Conservation (phyloP, 106 monocot genomes). For the Chionographis japonica region DNA sequence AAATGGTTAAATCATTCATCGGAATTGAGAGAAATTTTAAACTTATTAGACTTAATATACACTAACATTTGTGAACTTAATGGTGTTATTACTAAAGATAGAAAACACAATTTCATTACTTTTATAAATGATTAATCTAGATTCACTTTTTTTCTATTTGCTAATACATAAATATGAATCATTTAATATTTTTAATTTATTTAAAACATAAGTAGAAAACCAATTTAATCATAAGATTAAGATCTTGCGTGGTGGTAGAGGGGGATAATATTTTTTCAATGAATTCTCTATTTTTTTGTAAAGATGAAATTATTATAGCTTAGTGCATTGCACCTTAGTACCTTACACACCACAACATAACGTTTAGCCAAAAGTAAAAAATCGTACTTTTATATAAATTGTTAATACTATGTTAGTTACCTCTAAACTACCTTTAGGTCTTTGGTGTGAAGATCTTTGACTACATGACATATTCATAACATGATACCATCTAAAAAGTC, state of each 20-base stretch:
- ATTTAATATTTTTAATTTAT: not conserved
- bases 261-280: not conserved
- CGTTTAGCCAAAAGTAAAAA: not conserved
- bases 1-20: not conserved
- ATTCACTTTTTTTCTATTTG: not conserved
- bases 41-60: not conserved
- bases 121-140: not conserved
- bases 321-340: slow-evolving; percentile 3
- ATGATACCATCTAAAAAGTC: not conserved
- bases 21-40: not conserved
- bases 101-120: not conserved
- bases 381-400: not conserved
- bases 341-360: slow-evolving; percentile 4
- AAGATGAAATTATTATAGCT: not conserved
- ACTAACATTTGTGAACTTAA: not conserved
- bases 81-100: not conserved
- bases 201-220: slow-evolving; percentile 2
- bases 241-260: not conserved
- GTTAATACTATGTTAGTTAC: slow-evolving; percentile 1
- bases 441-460: not conserved
- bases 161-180: not conserved
- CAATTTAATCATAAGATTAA: not conserved
- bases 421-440: not conserved
- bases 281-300: slow-evolving; percentile 6
- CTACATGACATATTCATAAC: not conserved